These are phyloP conservation scores for Trametes villosa DNA, from an alignment of 768 basidiomycete species.

Conservation along the genomic window DNA sequence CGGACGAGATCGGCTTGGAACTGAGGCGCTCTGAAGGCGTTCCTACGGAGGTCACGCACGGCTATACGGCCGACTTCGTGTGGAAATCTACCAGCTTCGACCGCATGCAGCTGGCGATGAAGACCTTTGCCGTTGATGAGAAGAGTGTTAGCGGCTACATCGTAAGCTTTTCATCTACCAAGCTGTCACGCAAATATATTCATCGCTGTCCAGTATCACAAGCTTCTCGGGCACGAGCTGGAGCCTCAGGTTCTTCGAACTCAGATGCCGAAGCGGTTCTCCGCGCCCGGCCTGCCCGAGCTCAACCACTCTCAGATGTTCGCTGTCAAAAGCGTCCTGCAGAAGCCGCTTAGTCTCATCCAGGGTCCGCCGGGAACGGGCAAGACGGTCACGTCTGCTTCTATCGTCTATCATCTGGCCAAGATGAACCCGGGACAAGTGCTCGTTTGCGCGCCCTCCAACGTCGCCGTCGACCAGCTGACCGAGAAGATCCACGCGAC, in stretches of 20 bases:
- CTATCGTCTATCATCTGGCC: slow-evolving; percentile 96
- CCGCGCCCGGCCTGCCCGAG: slow-evolving; percentile 95
- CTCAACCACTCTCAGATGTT: slow-evolving; percentile 99
- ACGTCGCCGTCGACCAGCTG: slow-evolving; percentile 98
- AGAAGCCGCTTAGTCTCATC: slow-evolving; percentile 96
- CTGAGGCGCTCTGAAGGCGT: slow-evolving; percentile 89
- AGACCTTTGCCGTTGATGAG: slow-evolving; percentile 99
- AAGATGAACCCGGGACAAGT: slow-evolving; percentile 99
- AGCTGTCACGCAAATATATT: background rate
- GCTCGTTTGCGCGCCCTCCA: slow-evolving; percentile 97
- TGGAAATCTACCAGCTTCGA: slow-evolving; percentile 99
- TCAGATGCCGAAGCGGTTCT: slow-evolving; percentile 97
- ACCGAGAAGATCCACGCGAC: slow-evolving; percentile 99
- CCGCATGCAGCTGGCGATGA: slow-evolving; percentile 99
- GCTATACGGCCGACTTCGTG: slow-evolving; percentile 97
- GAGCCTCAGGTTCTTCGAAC: slow-evolving; percentile 91
- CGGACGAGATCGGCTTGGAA: slow-evolving; percentile 97
- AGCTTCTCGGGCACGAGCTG: slow-evolving; percentile 95
- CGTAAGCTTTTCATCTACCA: slow-evolving; percentile 9
- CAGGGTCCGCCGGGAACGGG: slow-evolving; percentile 99
- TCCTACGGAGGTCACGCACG: slow-evolving; percentile 91
- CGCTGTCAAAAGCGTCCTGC: slow-evolving; percentile 97
- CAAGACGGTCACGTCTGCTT: slow-evolving; percentile 98
- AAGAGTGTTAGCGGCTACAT: slow-evolving; percentile 99
- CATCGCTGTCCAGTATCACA: slow-evolving; percentile 76